Evolutionary conservation across 1,139 yeast species (phyloP).

Genomic region (Yarrowia galli): DNA sequence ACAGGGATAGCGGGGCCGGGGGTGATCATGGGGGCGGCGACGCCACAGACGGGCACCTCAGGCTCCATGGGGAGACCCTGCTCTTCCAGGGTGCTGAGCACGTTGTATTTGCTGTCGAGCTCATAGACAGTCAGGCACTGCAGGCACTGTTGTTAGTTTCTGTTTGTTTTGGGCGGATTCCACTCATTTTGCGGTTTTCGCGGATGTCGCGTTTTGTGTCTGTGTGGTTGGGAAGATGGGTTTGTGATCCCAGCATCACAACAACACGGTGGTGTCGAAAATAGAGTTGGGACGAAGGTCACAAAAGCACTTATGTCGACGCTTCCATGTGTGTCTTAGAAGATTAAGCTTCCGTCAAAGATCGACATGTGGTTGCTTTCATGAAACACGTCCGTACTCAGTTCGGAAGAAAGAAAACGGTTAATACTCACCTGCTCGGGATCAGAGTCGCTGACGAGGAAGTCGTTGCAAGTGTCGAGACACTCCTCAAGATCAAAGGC

Average conservation of each 20-base stretch:
- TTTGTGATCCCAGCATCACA: not conserved
- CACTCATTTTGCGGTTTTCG: not conserved
- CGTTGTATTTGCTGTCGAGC: conserved; percentile 9
- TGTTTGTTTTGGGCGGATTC: no score
- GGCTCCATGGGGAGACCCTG: conserved; percentile 28
- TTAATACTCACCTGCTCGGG: conserved; percentile 32
- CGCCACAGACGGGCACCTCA: conserved; percentile 25
- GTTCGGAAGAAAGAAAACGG: no score
- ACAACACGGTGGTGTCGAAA: not conserved
- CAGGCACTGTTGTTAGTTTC: conserved; percentile 33
- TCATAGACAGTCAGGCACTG: conserved; percentile 32
- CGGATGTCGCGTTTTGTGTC: not conserved
- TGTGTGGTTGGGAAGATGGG: not conserved
- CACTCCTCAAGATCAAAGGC: conserved; percentile 4
- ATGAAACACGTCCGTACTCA: not conserved
- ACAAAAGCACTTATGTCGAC: not conserved
- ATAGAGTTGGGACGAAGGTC: not conserved
- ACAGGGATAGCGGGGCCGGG: conserved; percentile 21
- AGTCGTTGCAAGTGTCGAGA: conserved; percentile 30
- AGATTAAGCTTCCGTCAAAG: not conserved
- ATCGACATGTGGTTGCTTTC: not conserved
- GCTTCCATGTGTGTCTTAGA: not conserved
- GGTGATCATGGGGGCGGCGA: conserved; percentile 29
- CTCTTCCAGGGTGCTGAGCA: conserved; percentile 25
- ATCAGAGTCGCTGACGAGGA: conserved; percentile 15